A percentile compares a stretch with the other conserved stretches of the same genome.
Conservation (phyloP, 2,329 filamentous ascomycete species). For the Hyphodiscus sp. region DNA sequence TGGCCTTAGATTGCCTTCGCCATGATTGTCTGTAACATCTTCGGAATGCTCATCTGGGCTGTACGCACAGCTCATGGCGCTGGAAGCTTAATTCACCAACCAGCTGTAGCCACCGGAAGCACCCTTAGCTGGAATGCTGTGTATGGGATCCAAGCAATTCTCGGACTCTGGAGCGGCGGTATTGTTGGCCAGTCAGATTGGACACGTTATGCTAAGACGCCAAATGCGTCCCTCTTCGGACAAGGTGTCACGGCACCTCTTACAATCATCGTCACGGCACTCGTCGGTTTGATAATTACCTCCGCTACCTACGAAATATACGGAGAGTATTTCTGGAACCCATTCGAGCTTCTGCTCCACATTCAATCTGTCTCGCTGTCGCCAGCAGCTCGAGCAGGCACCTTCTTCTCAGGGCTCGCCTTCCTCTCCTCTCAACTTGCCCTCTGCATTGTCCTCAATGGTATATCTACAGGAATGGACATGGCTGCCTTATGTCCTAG, state of each 20-base stretch:
- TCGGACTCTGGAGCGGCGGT: constrained; percentile 26
- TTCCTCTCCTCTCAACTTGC: constrained; percentile 32
- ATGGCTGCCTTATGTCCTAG: constrained; percentile 39
- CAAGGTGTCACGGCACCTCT: constrained; percentile 30
- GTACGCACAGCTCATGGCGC: constrained; percentile 25
- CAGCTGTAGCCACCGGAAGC: constrained; percentile 22
- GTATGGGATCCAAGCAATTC: constrained; percentile 28
- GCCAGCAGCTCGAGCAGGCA: constrained; percentile 29
- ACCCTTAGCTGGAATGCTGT: constrained; percentile 28
- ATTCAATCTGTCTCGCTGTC: constrained; percentile 30
- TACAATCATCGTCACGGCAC: constrained; percentile 32
- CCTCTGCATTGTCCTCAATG: constrained; percentile 25
- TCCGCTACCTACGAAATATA: constrained; percentile 29
- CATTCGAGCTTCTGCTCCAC: constrained; percentile 32
- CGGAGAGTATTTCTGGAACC: constrained; percentile 34
- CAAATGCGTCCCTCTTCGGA: constrained; percentile 26
- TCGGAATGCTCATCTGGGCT: constrained; percentile 30
- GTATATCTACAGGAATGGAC: constrained; percentile 38
- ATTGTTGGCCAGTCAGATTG: constrained; percentile 30
- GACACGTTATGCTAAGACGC: constrained; percentile 28
- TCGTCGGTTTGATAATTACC: constrained; percentile 34
- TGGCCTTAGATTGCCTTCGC: constrained; percentile 22
- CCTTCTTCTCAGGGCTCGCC: constrained; percentile 33
- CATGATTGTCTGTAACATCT: constrained; percentile 28
- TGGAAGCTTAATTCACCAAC: constrained; percentile 21